Conservation (phyloP, 306 rosid genomes). For the Cucumis melo region DNA sequence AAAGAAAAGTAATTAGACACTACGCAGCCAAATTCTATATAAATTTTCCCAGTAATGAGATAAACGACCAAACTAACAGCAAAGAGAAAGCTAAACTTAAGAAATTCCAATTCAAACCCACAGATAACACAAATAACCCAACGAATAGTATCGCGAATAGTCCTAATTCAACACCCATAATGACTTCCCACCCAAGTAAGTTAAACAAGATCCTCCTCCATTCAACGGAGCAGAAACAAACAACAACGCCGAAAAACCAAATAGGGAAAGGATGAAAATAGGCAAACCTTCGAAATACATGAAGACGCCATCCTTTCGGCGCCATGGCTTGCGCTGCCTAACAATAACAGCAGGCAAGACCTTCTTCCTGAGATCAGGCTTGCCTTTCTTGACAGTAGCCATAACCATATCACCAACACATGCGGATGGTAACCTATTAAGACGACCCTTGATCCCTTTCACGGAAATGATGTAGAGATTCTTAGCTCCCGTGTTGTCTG, state of each 20-base stretch:
- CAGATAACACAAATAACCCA: background rate
- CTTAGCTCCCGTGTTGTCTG: conserved; percentile 88
- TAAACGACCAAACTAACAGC: background rate
- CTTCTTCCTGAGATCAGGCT: conserved; percentile 91
- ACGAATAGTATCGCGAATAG: background rate
- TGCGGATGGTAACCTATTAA: conserved; percentile 77
- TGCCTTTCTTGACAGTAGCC: conserved; percentile 94
- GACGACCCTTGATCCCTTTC: conserved; percentile 77
- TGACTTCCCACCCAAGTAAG: background rate
- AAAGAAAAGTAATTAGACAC: background rate
- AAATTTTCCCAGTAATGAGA: background rate
- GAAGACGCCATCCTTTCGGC: conserved; percentile 90
- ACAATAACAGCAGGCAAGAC: conserved; percentile 88
- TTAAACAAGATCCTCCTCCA: background rate
- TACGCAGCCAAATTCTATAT: background rate
- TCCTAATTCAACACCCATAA: background rate
- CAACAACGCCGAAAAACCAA: background rate
- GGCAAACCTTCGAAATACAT: conserved; percentile 79
- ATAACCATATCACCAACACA: conserved; percentile 94
- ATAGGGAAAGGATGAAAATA: too few species aligned
- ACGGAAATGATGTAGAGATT: conserved; percentile 83
- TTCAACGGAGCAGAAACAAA: background rate
- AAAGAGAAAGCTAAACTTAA: background rate
- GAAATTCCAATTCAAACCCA: background rate
- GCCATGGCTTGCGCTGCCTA: conserved; percentile 83